Percentiles rank a stretch among this genome's conserved stretches.
Evolutionary conservation across 2,329 filamentous ascomycete species (phyloP).

Genomic region (Zymoseptoria tritici): DNA sequence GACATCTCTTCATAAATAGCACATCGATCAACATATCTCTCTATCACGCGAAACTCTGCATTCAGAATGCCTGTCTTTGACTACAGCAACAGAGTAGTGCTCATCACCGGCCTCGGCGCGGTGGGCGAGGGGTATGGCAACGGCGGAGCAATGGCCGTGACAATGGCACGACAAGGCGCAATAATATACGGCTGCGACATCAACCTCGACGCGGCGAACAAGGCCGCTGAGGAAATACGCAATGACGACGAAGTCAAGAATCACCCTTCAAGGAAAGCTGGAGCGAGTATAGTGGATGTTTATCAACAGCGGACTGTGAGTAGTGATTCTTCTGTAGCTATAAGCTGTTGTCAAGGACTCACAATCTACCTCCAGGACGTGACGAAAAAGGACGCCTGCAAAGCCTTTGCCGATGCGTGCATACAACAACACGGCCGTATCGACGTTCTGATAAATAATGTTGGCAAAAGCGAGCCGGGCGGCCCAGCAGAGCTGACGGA

Average conservation of each 20-base stretch:
- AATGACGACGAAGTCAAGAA: conserved; percentile 17
- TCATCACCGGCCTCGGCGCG: conserved; percentile 42
- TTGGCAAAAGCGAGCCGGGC: conserved; percentile 50
- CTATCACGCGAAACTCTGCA: too few species aligned
- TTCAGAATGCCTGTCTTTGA: conserved; percentile 29
- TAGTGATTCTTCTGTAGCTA: not conserved
- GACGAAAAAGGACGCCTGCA: conserved; percentile 46
- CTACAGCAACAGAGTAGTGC: conserved; percentile 38
- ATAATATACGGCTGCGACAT: conserved; percentile 46
- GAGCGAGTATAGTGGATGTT: conserved; percentile 13
- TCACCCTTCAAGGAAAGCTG: conserved; percentile 11
- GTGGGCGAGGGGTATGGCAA: conserved; percentile 44
- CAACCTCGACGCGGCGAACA: conserved; percentile 26
- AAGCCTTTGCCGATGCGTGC: conserved; percentile 47
- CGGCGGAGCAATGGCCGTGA: conserved; percentile 34
- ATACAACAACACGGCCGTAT: conserved; percentile 47
- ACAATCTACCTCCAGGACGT: conserved; percentile 34
- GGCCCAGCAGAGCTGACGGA: conserved; percentile 44
- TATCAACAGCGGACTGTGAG: conserved; percentile 18
- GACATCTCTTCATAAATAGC: not conserved
- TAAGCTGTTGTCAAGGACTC: not conserved
- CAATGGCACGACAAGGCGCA: conserved; percentile 42
- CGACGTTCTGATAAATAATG: conserved; percentile 56
- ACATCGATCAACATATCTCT: too few species aligned
- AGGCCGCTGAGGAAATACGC: conserved; percentile 18